Evolutionary conservation across 1,284 basidiomycete species (phyloP), one percentile per base, ranked within the genome.

Genomic region (Cystobasidium sp.): DNA sequence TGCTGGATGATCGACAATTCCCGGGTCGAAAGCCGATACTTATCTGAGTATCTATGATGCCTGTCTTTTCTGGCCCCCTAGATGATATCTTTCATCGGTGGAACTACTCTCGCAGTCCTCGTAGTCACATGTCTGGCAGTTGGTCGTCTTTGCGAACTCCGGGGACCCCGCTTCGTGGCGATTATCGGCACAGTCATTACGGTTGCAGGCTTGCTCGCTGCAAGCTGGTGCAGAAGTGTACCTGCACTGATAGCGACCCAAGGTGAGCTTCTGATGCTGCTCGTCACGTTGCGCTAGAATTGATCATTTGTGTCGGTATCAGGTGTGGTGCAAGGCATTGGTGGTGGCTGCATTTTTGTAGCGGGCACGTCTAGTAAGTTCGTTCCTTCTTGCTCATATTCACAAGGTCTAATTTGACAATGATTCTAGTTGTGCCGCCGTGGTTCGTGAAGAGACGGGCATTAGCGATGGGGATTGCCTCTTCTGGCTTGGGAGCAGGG

Each of bases 21-120:
- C 49, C 37, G 53, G 24, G 20, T 20, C 24, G 31, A 56, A 56
- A 12, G 53, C 53, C 63, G 44, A 9, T 5, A 49, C n/a, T 14
- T 3, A 6, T n/a, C 43, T 18, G 31, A 18, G 1, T 22, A 1
- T 1, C 46, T 24, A 12, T 46, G 2, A 16, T 12, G 10, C 16
- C 39, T 59, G 5, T 24, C 18, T 9, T 16, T 12, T 22, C 7
- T 44, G 3, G 61, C 24, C 22, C 12, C 18, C 51, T 43, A 72
- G 69, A 24, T 62, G 18, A 72, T 72, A 6, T 72, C 69, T 24
- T 72, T 72, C 62, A 72, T 72, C 6, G 69, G 69, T 1, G 59
- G 49, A 6, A 64, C 61, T 9, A 72, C 62, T 53, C n/a, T 47
- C 8, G 69, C 69, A 3, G 43, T 49, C 2, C 52, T 72, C 0